phyloP scores from a whole-genome alignment of 1,139 yeast genomes.

The Yamadazyma conglobata region DNA sequence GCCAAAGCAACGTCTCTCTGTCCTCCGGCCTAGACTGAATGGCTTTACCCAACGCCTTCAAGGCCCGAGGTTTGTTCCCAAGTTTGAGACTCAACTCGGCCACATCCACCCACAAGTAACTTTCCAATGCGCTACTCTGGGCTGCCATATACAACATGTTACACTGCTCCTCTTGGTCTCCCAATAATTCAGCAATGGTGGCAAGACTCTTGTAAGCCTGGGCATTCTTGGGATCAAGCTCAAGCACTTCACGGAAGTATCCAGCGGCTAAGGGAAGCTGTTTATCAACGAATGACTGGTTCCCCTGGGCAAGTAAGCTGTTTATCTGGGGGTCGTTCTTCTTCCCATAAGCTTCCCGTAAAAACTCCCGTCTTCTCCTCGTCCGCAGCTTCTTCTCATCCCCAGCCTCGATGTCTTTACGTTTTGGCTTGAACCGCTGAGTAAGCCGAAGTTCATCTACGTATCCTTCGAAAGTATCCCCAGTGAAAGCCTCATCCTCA shows the following conservation, averaged over 20 bases:
- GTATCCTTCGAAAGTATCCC: constrained; percentile 4
- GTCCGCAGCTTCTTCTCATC: constrained; percentile 6
- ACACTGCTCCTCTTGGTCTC: constrained; percentile 68
- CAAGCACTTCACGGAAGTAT: constrained; percentile 69
- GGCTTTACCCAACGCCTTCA: constrained; percentile 76
- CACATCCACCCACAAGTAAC: constrained; percentile 78
- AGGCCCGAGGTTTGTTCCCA: constrained; percentile 77
- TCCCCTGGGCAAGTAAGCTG: constrained; percentile 63
- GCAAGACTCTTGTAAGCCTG: constrained; percentile 85
- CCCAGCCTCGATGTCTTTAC: not conserved
- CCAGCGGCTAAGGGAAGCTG: constrained; percentile 66
- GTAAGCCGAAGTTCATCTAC: constrained; percentile 5
- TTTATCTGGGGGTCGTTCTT: constrained; percentile 56
- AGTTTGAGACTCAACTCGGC: constrained; percentile 72
- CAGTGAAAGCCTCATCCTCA: not conserved
- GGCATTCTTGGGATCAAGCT: constrained; percentile 71
- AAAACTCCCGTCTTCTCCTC: constrained; percentile 10
- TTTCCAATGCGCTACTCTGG: constrained; percentile 67
- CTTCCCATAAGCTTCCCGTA: constrained; percentile 6
- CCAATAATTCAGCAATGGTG: constrained; percentile 71
- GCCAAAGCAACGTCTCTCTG: constrained; percentile 54
- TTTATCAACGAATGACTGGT: constrained; percentile 69
- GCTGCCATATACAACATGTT: constrained; percentile 58
- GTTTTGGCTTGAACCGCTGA: constrained; percentile 3
- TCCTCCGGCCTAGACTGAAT: constrained; percentile 47